These are phyloP conservation scores for Corchorus olitorius DNA, from an alignment of 345 rosid species.

Conservation along the genomic window DNA sequence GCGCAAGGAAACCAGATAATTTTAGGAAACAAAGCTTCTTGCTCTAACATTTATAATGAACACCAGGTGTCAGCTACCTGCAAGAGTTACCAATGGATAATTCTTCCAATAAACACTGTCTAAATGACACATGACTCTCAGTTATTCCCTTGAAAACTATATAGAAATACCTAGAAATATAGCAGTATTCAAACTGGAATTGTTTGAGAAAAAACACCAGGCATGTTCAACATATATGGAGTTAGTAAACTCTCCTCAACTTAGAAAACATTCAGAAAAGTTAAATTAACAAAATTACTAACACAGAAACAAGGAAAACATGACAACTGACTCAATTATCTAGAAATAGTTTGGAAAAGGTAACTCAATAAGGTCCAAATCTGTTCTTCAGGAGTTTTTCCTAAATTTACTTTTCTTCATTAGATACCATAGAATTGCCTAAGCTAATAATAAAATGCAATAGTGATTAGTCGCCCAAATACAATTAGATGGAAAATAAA, in stretches of 20 bases:
- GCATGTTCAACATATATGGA: neutral
- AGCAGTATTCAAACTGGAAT: constrained; percentile 5
- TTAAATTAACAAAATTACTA: neutral
- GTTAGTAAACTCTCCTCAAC: neutral
- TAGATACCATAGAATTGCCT: neutral
- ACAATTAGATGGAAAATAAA: neutral
- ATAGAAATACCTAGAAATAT: neutral
- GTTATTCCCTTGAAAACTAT: neutral
- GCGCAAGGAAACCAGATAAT: neutral
- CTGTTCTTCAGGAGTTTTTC: neutral
- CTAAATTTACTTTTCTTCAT: neutral
- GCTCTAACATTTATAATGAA: neutral
- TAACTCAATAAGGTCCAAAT: neutral
- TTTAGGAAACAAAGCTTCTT: neutral
- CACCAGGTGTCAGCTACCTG: neutral
- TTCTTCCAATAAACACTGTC: neutral
- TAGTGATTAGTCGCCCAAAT: neutral
- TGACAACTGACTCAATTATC: constrained; percentile 4
- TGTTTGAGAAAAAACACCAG: neutral
- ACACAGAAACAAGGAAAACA: neutral
- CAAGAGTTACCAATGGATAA: neutral
- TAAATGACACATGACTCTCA: neutral
- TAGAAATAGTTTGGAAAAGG: neutral
- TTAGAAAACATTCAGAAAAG: neutral
- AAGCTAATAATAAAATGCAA: neutral